Percentiles rank a stretch among this genome's conserved stretches.
Conservation (phyloP, 495 filamentous ascomycete genomes). For the Emericellopsis terricola region DNA sequence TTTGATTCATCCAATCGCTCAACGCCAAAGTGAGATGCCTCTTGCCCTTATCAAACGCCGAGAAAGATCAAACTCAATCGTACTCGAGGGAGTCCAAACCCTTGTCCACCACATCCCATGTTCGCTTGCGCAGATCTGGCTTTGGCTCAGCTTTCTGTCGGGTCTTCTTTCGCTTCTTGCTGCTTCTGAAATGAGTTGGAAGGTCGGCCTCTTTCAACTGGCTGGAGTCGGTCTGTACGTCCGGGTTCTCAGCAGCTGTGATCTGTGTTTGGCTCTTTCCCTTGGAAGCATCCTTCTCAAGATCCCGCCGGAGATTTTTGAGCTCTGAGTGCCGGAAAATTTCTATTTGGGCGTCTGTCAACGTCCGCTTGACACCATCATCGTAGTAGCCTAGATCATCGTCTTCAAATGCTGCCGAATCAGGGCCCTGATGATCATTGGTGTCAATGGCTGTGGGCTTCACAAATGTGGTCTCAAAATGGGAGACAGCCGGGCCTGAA, state of each 20-base stretch:
- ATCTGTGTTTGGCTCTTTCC: too few relatives aligned
- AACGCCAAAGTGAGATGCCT: neutral
- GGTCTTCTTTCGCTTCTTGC: slow-evolving; percentile 17
- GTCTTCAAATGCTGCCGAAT: slow-evolving; percentile 29
- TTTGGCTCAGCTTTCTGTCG: slow-evolving; percentile 26
- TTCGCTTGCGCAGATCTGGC: slow-evolving; percentile 36
- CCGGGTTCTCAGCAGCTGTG: too few relatives aligned
- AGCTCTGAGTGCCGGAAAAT: slow-evolving; percentile 88
- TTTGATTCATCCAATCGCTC: neutral
- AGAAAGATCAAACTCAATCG: too few relatives aligned
- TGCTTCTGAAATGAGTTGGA: slow-evolving; percentile 5
- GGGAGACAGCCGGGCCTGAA: slow-evolving; percentile 19
- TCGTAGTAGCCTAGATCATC: slow-evolving; percentile 75
- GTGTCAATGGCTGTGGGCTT: slow-evolving; percentile 14
- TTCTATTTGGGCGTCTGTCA: slow-evolving; percentile 80
- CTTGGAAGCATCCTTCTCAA: slow-evolving; percentile 8
- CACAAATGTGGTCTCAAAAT: slow-evolving; percentile 32
- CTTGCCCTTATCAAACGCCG: neutral
- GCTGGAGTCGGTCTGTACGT: slow-evolving; percentile 4
- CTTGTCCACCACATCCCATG: slow-evolving; percentile 36
- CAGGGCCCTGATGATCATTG: too few relatives aligned
- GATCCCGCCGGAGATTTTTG: slow-evolving; percentile 42
- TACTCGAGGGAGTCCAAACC: slow-evolving; percentile 34
- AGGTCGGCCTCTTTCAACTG: neutral
- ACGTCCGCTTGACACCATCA: slow-evolving; percentile 75